phyloP scores from a whole-genome alignment of 805 yeast genomes.

The Lipomyces orientalis region DNA sequence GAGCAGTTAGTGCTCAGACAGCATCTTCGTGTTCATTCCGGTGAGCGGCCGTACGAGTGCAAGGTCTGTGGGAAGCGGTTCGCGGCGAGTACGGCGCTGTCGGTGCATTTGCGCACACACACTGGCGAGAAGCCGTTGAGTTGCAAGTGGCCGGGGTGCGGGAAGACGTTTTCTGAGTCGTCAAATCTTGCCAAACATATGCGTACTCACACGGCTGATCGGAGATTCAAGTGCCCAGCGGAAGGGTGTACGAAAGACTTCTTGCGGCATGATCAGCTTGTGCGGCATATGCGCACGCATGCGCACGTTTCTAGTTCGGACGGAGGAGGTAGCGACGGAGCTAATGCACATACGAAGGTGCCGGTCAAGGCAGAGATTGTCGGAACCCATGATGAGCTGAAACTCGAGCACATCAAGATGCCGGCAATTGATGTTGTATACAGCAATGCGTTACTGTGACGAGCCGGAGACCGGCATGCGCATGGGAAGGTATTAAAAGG shows the following conservation, averaged over 20 bases:
- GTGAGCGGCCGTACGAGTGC: conserved; percentile 86
- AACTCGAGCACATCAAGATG: not conserved
- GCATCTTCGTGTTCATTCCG: conserved; percentile 84
- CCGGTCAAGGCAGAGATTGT: not conserved
- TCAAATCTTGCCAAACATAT: conserved; percentile 88
- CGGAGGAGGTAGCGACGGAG: not conserved
- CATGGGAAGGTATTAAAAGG: not conserved
- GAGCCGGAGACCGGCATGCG: not conserved
- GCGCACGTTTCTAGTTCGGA: not conserved
- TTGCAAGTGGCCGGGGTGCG: conserved; percentile 82
- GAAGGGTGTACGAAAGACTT: conserved; percentile 40
- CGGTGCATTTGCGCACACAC: conserved; percentile 84
- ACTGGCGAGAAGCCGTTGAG: conserved; percentile 87
- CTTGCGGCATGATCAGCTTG: conserved; percentile 40
- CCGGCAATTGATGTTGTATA: not conserved
- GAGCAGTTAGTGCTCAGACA: conserved; percentile 78
- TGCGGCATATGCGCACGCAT: conserved; percentile 40
- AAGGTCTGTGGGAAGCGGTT: conserved; percentile 74
- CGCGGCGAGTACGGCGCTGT: conserved; percentile 80
- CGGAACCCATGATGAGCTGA: not conserved
- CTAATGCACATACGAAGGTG: not conserved
- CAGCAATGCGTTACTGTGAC: not conserved
- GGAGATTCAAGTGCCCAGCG: conserved; percentile 35
- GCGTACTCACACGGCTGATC: conserved; percentile 64
- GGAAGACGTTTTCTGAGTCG: conserved; percentile 83